Conservation (phyloP, 331 rosid genomes). For the Arachis monticola region DNA sequence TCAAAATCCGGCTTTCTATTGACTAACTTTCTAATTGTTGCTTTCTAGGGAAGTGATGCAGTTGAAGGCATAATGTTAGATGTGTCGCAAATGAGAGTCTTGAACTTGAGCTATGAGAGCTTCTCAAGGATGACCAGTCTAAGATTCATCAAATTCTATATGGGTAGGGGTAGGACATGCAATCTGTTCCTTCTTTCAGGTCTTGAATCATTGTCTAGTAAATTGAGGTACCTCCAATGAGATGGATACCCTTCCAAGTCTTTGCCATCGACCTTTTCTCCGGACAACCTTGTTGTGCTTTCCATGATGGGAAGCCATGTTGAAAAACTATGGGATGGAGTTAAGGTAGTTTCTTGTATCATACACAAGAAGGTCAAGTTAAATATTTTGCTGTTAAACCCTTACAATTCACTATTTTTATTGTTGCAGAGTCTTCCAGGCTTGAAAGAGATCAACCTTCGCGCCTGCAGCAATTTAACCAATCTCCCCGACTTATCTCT, state of each 20-base stretch:
- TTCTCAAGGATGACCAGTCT: slow-evolving; percentile 1
- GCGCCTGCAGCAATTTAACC: background rate
- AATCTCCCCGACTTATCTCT: slow-evolving; percentile 25
- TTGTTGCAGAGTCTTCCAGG: slow-evolving; percentile 23
- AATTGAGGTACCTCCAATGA: slow-evolving; percentile 40
- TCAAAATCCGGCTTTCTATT: background rate
- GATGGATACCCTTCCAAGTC: slow-evolving; percentile 45
- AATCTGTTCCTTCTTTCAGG: slow-evolving; percentile 8
- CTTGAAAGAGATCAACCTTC: slow-evolving; percentile 29
- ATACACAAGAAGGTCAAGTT: background rate
- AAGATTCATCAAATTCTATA: slow-evolving; percentile 8
- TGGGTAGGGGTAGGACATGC: background rate
- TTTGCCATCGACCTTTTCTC: slow-evolving; percentile 42
- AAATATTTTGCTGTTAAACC: slow-evolving; percentile 10
- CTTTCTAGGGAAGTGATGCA: slow-evolving; percentile 17
- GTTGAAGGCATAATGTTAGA: slow-evolving; percentile 12
- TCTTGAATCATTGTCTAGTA: slow-evolving; percentile 36
- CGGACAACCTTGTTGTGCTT: slow-evolving; percentile 46
- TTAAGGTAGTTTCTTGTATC: slow-evolving; percentile 24
- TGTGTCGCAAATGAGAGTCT: background rate
- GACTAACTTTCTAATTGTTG: too few species aligned
- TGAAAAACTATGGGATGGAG: slow-evolving; percentile 44
- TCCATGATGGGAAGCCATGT: slow-evolving; percentile 36
- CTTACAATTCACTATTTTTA: background rate
- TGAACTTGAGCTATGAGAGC: background rate